Evolutionary conservation across 257 asterid species (phyloP).

Genomic region (Solanum boliviense): DNA sequence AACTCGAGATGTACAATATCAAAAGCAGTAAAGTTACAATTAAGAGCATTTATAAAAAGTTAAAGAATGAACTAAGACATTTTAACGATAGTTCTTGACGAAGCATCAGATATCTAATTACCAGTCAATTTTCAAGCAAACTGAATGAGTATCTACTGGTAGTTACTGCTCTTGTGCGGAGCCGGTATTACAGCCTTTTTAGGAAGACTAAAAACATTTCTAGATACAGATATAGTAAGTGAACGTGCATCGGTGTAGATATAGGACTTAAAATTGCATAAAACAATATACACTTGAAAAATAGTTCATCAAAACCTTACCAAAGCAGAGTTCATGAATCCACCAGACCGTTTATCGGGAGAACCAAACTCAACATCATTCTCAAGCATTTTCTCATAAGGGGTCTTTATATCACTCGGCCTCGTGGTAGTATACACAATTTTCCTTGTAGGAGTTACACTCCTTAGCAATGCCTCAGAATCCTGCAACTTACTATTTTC

Average conservation of each 20-base stretch:
- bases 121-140: not conserved
- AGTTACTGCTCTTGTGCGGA: not conserved
- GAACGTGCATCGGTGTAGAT: not conserved
- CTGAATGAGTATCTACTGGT: not conserved
- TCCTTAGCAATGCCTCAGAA: slow-evolving; percentile 52
- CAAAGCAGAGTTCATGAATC: slow-evolving; percentile 88
- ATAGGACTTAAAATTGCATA: not conserved
- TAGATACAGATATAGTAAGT: not conserved
- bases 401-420: slow-evolving; percentile 82
- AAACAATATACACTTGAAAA: not conserved
- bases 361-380: slow-evolving; percentile 94
- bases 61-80: not conserved
- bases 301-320: slow-evolving; percentile 38
- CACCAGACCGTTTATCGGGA: slow-evolving; percentile 97
- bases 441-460: slow-evolving; percentile 64
- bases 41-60: not conserved
- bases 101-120: not conserved
- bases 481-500: slow-evolving; percentile 61
- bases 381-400: slow-evolving; percentile 93
- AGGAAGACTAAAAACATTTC: not conserved
- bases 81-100: not conserved
- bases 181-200: not conserved
- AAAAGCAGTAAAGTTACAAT: not conserved
- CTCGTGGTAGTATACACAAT: slow-evolving; percentile 75
- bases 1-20: not conserved